These are phyloP conservation scores for Paramecium caudatum DNA, from an alignment of 73 alveolate species.

Conservation along the genomic window DNA sequence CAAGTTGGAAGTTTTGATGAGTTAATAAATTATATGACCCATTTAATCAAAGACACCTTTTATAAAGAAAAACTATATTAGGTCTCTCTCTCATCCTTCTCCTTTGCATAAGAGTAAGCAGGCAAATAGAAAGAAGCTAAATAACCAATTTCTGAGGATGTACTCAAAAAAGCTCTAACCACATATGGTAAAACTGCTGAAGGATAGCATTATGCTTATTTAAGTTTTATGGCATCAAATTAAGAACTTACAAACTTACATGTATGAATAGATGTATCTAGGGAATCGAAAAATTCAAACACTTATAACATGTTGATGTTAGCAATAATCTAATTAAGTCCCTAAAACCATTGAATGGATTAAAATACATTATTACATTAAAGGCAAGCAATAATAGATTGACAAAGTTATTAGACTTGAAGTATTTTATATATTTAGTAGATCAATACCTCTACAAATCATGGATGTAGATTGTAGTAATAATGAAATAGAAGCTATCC, in stretches of 20 bases:
- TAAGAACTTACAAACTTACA: slow-evolving; percentile 60
- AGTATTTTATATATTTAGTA: slow-evolving; percentile 51
- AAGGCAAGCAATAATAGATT: slow-evolving; percentile 91
- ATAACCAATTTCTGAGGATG: slow-evolving; percentile 64
- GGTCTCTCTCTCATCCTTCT: slow-evolving; percentile 68
- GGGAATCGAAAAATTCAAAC: slow-evolving; percentile 78
- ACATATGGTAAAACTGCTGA: slow-evolving; percentile 77
- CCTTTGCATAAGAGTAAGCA: slow-evolving; percentile 58
- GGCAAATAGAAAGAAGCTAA: slow-evolving; percentile 45
- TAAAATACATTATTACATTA: slow-evolving; percentile 90
- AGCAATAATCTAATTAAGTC: slow-evolving; percentile 87
- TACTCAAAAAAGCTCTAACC: slow-evolving; percentile 57
- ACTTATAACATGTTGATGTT: slow-evolving; percentile 84
- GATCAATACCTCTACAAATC: slow-evolving; percentile 63
- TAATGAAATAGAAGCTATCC: slow-evolving; percentile 66
- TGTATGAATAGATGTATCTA: slow-evolving; percentile 16
- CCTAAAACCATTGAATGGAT: slow-evolving; percentile 85
- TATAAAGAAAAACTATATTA: slow-evolving; percentile 69
- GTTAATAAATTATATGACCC: no score
- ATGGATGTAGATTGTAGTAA: slow-evolving; percentile 75
- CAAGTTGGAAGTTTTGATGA: slow-evolving; percentile 75
- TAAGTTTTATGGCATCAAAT: slow-evolving; percentile 67
- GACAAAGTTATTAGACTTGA: slow-evolving; percentile 90
- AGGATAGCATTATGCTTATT: slow-evolving; percentile 77
- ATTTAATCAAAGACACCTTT: slow-evolving; percentile 73